Evolutionary conservation across 1,284 basidiomycete genomes (phyloP).

Genomic region (Neonothopanus nambi): DNA sequence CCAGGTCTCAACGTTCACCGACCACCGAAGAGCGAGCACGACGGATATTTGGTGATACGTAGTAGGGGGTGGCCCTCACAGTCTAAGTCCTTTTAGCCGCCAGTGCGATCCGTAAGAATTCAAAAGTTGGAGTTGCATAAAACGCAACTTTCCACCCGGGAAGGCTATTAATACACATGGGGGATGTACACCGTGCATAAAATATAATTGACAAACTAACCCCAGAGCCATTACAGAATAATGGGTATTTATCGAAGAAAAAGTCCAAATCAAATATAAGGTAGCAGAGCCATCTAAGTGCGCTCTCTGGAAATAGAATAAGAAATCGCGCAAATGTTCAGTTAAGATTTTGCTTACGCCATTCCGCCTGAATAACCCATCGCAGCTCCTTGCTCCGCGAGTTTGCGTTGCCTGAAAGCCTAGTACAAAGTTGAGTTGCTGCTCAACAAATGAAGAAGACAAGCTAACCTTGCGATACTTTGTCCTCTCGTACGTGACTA

Average conservation of each 20-base stretch:
- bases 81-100: no score
- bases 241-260: neutral
- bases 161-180: neutral
- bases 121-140: no score
- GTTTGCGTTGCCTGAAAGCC: constrained; percentile 74
- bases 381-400: constrained; percentile 61
- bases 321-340: neutral
- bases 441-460: constrained; percentile 1
- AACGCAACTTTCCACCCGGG: neutral
- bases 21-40: no score
- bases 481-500: constrained; percentile 81
- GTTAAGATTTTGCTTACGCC: constrained; percentile 37
- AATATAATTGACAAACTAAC: constrained; percentile 10
- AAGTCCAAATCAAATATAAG: constrained; percentile 11
- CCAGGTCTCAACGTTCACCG: no score
- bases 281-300: constrained; percentile 15
- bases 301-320: constrained; percentile 3
- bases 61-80: no score
- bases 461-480: constrained; percentile 73
- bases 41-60: no score
- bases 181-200: constrained; percentile 12
- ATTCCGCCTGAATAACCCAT: constrained; percentile 63
- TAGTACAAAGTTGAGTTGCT: constrained; percentile 27
- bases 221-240: constrained; percentile 9
- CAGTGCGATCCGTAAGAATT: no score